phyloP scores from a whole-genome alignment of 805 yeast species.

The Candida ovalis region DNA sequence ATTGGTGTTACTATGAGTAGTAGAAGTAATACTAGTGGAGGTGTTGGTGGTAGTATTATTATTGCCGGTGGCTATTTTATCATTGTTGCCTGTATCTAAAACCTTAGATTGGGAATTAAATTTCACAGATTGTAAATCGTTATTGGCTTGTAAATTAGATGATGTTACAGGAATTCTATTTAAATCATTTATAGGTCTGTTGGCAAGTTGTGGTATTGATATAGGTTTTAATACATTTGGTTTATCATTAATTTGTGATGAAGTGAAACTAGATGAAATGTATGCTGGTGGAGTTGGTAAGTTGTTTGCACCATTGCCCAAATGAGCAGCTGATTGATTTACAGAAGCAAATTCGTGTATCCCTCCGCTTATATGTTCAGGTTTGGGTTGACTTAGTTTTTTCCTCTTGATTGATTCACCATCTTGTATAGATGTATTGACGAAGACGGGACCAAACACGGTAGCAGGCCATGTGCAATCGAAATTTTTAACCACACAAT shows the following conservation, averaged over 20 bases:
- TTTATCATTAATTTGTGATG: neutral
- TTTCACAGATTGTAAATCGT: neutral
- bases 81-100: neutral
- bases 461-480: conserved; percentile 12
- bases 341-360: neutral
- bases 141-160: neutral
- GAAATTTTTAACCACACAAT: conserved; percentile 4
- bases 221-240: too few species aligned
- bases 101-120: neutral
- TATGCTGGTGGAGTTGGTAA: neutral
- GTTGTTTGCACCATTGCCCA: neutral
- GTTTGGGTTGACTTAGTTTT: conserved; percentile 3
- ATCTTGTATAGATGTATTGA: conserved; percentile 7
- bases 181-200: neutral
- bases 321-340: neutral
- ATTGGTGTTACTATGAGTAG: neutral
- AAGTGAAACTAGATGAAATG: neutral
- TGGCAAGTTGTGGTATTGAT: neutral
- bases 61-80: neutral
- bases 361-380: neutral
- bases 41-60: neutral
- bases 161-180: neutral
- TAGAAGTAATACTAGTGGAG: neutral
- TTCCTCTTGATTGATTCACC: conserved; percentile 6
- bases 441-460: conserved; percentile 8